Base-by-base conservation (phyloP, 176 grass and related monocot species). In the Coix lacrymajobi region DNA sequence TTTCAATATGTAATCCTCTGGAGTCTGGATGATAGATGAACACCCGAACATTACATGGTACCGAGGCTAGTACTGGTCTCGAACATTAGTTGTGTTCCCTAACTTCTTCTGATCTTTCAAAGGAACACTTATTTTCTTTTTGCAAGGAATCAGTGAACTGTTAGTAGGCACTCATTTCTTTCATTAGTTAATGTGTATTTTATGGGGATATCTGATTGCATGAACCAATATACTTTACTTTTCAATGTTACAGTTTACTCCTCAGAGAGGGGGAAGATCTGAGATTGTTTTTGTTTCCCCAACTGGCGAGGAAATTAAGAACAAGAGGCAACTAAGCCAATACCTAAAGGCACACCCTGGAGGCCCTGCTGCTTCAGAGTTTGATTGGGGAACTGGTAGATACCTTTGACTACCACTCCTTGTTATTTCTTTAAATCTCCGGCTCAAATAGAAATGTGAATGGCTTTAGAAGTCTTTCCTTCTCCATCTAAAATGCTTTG, bases 361-460 rank as follows among this genome's bases (percentile, higher is more conserved):
- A 62, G 89, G 90, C 58, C 89, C 89, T 77, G 67, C 91, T 65
- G 78, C 91, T 72, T 94, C 91, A 8, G 91, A 99, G 69, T 99
- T 99, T 19, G 96, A 96, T 76, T 99, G 96, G 96, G 82, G 87
- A 88, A 96, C 93, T 72, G 96, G 96, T 99, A 86, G 3, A 76
- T 13, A 37, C 24, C 37, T 75, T 87, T 41, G 1, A 34, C 72
- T 43, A 14, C 39, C 38, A 17, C 54, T 78, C 36, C 6, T 46
- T 28, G 25, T 62, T 25, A 39, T 73, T 73, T 89, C 49, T 43
- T 33, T 33, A 67, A 1, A 68, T 74, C 13, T 68, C 9, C 62
- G 40, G 36, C 13, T 83, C 14, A 36, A 57, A 11, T n/a, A 34
- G 38, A 81, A 68, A 79, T 74, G 13, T 10, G 1, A 8, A 69